Conservation (phyloP, 345 rosid species). For the Salix arbutifolia region DNA sequence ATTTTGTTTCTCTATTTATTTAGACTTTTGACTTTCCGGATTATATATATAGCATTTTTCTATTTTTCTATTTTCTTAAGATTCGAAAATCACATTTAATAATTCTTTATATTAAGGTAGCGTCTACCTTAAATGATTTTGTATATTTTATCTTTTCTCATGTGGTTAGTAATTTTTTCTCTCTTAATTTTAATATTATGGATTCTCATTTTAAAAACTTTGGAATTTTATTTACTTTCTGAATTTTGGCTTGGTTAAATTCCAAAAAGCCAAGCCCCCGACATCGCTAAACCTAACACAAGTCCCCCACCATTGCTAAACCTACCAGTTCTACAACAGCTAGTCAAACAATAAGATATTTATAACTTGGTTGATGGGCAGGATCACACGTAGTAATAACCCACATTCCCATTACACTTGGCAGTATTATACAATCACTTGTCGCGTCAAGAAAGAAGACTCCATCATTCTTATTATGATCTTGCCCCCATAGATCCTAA, state of each 20-base stretch:
- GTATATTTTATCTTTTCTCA: not conserved
- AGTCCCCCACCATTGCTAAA: not conserved
- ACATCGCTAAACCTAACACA: not conserved
- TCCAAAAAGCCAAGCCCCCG: not conserved
- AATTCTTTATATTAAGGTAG: too few species aligned
- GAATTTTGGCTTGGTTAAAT: not conserved
- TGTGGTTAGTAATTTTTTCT: not conserved
- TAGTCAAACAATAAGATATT: not conserved
- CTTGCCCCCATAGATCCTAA: not conserved
- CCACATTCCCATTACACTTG: not conserved
- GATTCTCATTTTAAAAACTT: not conserved
- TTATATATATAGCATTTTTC: too few species aligned
- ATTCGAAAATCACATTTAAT: too few species aligned
- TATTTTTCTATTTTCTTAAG: too few species aligned
- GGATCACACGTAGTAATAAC: not conserved
- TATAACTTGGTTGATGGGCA: too few species aligned
- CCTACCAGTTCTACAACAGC: not conserved
- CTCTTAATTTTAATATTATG: not conserved
- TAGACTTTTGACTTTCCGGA: too few species aligned
- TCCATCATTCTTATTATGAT: not conserved
- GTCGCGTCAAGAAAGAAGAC: not conserved
- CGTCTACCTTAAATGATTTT: not conserved
- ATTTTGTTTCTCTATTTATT: too few species aligned
- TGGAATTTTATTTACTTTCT: not conserved
- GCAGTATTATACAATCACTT: not conserved